Evolutionary conservation across 805 yeast genomes (phyloP).

Genomic region (Wickerhamomyces rabaulensis): DNA sequence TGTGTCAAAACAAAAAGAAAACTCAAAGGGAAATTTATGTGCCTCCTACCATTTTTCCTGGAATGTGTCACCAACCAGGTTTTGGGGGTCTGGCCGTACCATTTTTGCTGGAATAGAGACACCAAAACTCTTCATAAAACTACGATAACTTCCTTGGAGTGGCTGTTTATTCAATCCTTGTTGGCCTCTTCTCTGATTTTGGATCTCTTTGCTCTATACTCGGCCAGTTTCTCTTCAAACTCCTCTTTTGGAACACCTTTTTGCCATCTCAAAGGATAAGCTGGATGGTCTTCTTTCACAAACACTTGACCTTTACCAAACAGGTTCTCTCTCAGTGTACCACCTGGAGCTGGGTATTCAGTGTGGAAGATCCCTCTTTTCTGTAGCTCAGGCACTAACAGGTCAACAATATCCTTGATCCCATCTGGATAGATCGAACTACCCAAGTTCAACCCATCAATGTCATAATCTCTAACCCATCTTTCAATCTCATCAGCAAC

Average conservation of each 20-base stretch:
- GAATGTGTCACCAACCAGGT: too few relatives aligned
- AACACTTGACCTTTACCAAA: slow-evolving; percentile 24
- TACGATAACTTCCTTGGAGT: too few relatives aligned
- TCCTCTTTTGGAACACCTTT: slow-evolving; percentile 21
- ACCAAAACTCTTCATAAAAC: too few relatives aligned
- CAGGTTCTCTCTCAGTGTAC: slow-evolving; percentile 31
- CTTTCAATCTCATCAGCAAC: slow-evolving; percentile 16
- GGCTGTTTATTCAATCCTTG: background rate
- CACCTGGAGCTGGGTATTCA: slow-evolving; percentile 29
- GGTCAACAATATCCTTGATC: slow-evolving; percentile 34
- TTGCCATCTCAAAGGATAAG: slow-evolving; percentile 17
- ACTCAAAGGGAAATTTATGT: background rate
- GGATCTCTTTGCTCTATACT: background rate
- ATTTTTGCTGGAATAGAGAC: too few relatives aligned
- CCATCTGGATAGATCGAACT: slow-evolving; percentile 33
- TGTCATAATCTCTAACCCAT: slow-evolving; percentile 2
- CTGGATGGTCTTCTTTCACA: slow-evolving; percentile 17
- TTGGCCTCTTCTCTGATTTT: background rate
- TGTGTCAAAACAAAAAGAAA: background rate
- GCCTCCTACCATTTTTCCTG: too few relatives aligned
- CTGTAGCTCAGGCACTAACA: slow-evolving; percentile 33
- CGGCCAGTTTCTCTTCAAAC: slow-evolving; percentile 16
- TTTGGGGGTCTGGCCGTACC: too few relatives aligned
- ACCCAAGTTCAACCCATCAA: slow-evolving; percentile 30
- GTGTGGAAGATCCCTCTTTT: slow-evolving; percentile 29